phyloP scores from a whole-genome alignment of 257 asterid genomes.

The Verbena officinalis region DNA sequence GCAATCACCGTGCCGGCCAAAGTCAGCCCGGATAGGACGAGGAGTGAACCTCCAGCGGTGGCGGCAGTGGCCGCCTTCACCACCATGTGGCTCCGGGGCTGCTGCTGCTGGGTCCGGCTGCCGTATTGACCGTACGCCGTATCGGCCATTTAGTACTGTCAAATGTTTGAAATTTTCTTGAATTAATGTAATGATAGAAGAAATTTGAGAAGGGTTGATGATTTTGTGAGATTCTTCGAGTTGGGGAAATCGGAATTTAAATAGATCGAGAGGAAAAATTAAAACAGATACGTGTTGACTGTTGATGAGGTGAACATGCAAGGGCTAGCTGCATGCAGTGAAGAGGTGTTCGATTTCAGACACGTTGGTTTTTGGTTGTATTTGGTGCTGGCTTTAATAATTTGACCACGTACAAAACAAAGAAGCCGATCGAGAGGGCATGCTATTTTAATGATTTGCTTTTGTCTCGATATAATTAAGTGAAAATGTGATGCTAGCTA shows the following conservation, averaged over 20 bases:
- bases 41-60: slow-evolving; percentile 71
- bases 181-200: not conserved
- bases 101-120: not conserved
- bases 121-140: not conserved
- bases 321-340: slow-evolving; percentile 48
- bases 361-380: slow-evolving; percentile 39
- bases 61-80: slow-evolving; percentile 70
- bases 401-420: no score
- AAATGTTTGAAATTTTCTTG: no score
- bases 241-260: not conserved
- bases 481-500: no score
- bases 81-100: slow-evolving; percentile 48
- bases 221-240: no score
- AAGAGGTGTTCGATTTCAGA: slow-evolving; percentile 27
- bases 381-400: slow-evolving; percentile 22
- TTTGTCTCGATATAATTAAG: not conserved
- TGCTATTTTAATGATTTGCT: not conserved
- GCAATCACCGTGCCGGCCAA: slow-evolving; percentile 63
- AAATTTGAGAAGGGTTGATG: not conserved
- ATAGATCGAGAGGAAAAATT: no score
- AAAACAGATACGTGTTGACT: slow-evolving; percentile 49
- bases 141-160: slow-evolving; percentile 29
- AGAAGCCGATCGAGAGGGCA: no score
- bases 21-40: slow-evolving; percentile 58
- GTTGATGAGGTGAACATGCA: slow-evolving; percentile 48